Conservation (phyloP, 352 stramenopile species). For the Globisporangium heterothallicum region DNA sequence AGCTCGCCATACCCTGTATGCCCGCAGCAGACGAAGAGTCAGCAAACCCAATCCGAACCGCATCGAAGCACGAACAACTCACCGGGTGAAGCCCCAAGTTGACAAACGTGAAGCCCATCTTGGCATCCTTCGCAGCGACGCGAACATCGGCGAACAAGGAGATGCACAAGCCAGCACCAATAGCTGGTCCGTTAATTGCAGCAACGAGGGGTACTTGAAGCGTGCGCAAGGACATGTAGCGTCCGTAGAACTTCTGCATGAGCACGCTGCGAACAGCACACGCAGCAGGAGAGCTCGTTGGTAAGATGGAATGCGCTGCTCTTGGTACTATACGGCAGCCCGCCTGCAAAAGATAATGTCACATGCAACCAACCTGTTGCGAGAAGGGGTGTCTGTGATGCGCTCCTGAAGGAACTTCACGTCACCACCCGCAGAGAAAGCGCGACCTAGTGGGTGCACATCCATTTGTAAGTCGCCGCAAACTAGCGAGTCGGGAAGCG, state of each 20-base stretch:
- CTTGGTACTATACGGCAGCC: too few species aligned
- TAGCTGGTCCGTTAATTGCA: conserved; percentile 82
- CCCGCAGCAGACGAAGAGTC: not conserved
- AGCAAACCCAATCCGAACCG: not conserved
- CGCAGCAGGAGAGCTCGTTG: not conserved
- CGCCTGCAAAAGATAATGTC: too few species aligned
- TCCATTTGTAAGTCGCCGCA: too few species aligned
- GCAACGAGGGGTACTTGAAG: conserved; percentile 80
- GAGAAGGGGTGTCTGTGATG: conserved; percentile 50
- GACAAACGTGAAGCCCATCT: conserved; percentile 87
- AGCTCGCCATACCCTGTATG: conserved; percentile 73
- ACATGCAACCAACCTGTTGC: conserved; percentile 66
- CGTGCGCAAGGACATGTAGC: conserved; percentile 74
- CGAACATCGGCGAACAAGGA: conserved; percentile 82
- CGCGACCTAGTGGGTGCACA: conserved; percentile 22
- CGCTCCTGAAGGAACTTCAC: conserved; percentile 74
- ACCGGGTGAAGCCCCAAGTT: conserved; percentile 79
- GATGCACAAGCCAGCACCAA: conserved; percentile 74
- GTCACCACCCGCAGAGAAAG: conserved; percentile 86
- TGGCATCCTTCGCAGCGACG: conserved; percentile 50
- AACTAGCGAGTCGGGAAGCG: too few species aligned
- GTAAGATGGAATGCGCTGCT: not conserved
- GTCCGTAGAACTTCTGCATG: conserved; percentile 83
- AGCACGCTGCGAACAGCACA: conserved; percentile 24
- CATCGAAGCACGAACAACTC: not conserved